Evolutionary conservation across 768 basidiomycete genomes (phyloP).

Genomic region (Lactifluus hygrophoroides): DNA sequence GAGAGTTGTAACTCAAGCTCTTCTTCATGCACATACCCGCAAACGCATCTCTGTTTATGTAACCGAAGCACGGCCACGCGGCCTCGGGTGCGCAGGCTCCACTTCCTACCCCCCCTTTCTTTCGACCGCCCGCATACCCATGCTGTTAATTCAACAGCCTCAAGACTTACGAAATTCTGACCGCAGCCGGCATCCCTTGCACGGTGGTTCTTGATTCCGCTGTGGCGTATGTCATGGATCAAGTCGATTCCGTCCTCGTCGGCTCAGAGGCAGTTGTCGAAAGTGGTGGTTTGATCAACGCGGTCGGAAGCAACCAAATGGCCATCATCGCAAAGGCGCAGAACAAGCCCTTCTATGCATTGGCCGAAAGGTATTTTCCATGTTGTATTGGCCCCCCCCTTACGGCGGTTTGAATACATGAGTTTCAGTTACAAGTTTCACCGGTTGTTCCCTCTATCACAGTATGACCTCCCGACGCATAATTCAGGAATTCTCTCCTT

Average conservation of each 20-base stretch:
- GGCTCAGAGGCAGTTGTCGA: conserved; percentile 98
- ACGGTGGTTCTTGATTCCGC: conserved; percentile 94
- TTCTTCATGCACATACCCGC: conserved; percentile 80
- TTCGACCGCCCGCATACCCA: conserved; percentile 5
- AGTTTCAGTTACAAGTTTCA: conserved; percentile 87
- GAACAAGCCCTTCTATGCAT: conserved; percentile 93
- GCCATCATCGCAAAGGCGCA: conserved; percentile 92
- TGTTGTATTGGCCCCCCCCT: neutral
- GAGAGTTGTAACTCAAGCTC: conserved; percentile 87
- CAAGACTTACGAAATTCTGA: conserved; percentile 83
- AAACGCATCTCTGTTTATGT: conserved; percentile 98
- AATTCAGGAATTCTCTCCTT: conserved; percentile 69
- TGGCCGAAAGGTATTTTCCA: conserved; percentile 68
- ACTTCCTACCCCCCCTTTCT: conserved; percentile 11
- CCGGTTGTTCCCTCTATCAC: conserved; percentile 87
- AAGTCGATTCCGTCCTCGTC: conserved; percentile 90
- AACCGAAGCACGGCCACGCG: conserved; percentile 88
- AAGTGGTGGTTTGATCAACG: conserved; percentile 87
- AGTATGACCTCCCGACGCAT: conserved; percentile 81
- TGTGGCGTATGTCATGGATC: conserved; percentile 95
- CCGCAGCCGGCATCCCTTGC: conserved; percentile 87
- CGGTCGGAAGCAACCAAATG: conserved; percentile 93
- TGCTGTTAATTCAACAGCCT: conserved; percentile 52
- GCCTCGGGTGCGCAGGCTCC: conserved; percentile 56
- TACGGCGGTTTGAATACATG: neutral